phyloP scores from a whole-genome alignment of 2,329 filamentous ascomycete genomes.

The Stagonosporopsis chrysanthemi region DNA sequence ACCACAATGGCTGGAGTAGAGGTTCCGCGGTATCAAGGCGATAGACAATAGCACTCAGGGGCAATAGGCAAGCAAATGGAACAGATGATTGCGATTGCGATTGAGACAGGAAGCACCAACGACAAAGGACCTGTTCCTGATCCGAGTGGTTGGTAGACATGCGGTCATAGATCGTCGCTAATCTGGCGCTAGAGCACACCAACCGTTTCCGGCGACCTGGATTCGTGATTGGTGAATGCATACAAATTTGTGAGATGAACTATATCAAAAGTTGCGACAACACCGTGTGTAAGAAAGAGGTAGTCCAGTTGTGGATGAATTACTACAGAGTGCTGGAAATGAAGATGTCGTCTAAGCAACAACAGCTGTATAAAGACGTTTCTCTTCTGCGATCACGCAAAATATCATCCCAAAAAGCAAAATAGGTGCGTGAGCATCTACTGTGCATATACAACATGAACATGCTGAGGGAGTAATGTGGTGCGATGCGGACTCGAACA shows the following conservation, averaged over 20 bases:
- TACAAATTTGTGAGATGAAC: neutral
- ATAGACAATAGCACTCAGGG: too few species aligned
- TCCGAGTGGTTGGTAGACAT: constrained; percentile 33
- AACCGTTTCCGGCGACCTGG: neutral
- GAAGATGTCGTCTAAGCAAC: neutral
- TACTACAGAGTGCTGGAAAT: neutral
- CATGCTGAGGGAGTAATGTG: neutral
- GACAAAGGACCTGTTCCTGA: constrained; percentile 19
- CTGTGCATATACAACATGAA: too few species aligned
- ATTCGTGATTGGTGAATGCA: neutral
- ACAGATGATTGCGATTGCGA: neutral
- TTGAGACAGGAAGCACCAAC: constrained; percentile 1
- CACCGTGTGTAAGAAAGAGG: too few species aligned
- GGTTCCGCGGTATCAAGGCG: neutral
- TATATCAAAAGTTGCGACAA: too few species aligned
- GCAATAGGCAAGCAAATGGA: neutral
- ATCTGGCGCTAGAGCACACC: constrained; percentile 19
- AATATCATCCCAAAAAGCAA: neutral
- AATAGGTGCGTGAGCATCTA: constrained; percentile 2
- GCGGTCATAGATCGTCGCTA: constrained; percentile 45
- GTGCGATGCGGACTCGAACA: constrained; percentile 4
- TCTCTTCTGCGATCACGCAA: neutral
- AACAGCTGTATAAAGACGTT: neutral
- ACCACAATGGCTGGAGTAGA: neutral
- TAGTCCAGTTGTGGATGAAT: neutral